phyloP scores from a whole-genome alignment of 2,329 filamentous ascomycete species.

The Ascochyta rabiei region DNA sequence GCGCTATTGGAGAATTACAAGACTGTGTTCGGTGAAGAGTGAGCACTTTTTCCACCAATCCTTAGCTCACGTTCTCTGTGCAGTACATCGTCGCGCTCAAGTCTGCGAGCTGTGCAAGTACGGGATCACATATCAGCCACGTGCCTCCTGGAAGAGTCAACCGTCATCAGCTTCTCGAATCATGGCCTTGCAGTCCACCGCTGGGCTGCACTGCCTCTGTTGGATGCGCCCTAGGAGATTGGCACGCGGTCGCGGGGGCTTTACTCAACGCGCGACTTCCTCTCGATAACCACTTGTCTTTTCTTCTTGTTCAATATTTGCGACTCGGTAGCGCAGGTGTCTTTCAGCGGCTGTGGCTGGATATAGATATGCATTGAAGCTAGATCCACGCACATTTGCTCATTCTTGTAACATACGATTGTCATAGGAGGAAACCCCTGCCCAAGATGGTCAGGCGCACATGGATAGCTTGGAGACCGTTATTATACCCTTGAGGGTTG shows the following conservation, averaged over 20 bases:
- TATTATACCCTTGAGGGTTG: slow-evolving; percentile 37
- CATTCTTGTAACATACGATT: slow-evolving; percentile 23
- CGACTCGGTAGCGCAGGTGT: slow-evolving; percentile 5
- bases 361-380: slow-evolving; percentile 2
- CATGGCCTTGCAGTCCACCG: slow-evolving; percentile 2
- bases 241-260: not conserved
- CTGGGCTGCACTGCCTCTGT: slow-evolving; percentile 3
- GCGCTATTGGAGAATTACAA: slow-evolving; percentile 91
- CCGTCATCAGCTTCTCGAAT: not conserved
- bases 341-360: not conserved
- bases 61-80: slow-evolving; percentile 1
- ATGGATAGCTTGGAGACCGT: slow-evolving; percentile 18
- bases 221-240: slow-evolving; percentile 3
- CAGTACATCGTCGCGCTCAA: not conserved
- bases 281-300: not conserved
- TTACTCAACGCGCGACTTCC: not conserved
- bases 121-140: not conserved
- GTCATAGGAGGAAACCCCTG: not conserved
- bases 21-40: slow-evolving; percentile 69
- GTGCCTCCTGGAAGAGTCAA: slow-evolving; percentile 7
- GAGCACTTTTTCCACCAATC: slow-evolving; percentile 1
- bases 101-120: slow-evolving; percentile 9
- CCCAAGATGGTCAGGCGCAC: slow-evolving; percentile 13
- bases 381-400: slow-evolving; percentile 1
- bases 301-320: slow-evolving; percentile 6